These are phyloP conservation scores for Dictyostelium brefeldianum DNA, from an alignment of 78 protist species.

Conservation along the genomic window DNA sequence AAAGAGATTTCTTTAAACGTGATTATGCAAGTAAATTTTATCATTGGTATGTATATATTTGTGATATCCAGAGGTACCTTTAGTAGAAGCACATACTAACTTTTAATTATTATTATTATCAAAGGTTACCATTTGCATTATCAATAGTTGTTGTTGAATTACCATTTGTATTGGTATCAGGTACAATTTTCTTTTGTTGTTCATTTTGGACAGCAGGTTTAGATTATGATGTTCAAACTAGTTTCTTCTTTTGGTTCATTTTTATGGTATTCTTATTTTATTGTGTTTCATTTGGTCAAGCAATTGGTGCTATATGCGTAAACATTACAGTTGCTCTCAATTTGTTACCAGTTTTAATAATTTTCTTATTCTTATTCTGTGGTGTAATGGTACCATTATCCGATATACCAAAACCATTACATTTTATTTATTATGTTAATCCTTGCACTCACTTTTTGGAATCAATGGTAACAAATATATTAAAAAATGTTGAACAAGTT, in stretches of 20 bases:
- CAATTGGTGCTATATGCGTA: conserved; percentile 35
- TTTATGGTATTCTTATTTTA: conserved; percentile 10
- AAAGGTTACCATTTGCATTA: conserved; percentile 18
- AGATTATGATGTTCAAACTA: not conserved
- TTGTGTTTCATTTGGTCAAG: conserved; percentile 51
- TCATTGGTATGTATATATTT: no score
- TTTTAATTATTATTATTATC: no score
- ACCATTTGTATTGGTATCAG: conserved; percentile 38
- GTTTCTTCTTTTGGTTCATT: conserved; percentile 48
- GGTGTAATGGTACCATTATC: conserved; percentile 27
- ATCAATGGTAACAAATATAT: conserved; percentile 26
- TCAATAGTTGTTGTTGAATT: conserved; percentile 45
- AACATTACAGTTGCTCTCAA: not conserved
- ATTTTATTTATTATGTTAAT: conserved; percentile 12
- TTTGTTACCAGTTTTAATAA: conserved; percentile 3
- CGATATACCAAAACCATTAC: conserved; percentile 16
- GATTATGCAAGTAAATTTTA: conserved; percentile 61
- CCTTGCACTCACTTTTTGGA: conserved; percentile 53
- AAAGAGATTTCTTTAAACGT: conserved; percentile 51
- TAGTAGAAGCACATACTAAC: no score
- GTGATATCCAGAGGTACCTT: no score
- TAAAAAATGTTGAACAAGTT: conserved; percentile 15
- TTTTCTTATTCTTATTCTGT: conserved; percentile 55
- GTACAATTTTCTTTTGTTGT: conserved; percentile 30
- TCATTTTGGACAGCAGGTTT: conserved; percentile 65